phyloP scores from a whole-genome alignment of 805 yeast genomes.

The Saturnispora silvae region DNA sequence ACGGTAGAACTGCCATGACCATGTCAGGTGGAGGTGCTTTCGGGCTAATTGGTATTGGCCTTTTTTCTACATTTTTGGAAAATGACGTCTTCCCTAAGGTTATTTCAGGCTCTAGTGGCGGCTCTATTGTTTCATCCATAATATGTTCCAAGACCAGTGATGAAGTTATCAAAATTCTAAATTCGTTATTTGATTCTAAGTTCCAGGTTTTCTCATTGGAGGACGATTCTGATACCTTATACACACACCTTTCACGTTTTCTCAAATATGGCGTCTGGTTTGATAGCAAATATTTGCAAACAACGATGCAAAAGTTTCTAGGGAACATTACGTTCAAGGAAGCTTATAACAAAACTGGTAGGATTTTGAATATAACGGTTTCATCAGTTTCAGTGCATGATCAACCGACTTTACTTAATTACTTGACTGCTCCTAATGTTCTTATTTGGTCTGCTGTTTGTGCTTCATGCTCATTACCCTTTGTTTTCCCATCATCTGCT shows the following conservation, averaged over 20 bases:
- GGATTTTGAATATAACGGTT: slow-evolving; percentile 87
- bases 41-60: slow-evolving; percentile 90
- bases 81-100: slow-evolving; percentile 72
- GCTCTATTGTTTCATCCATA: slow-evolving; percentile 87
- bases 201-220: slow-evolving; percentile 41
- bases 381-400: slow-evolving; percentile 87
- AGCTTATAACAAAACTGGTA: slow-evolving; percentile 88
- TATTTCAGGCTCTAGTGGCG: slow-evolving; percentile 91
- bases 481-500: slow-evolving; percentile 77
- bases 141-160: slow-evolving; percentile 71
- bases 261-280: slow-evolving; percentile 85
- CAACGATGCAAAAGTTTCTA: slow-evolving; percentile 65
- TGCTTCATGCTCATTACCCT: slow-evolving; percentile 91
- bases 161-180: slow-evolving; percentile 51
- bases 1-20: slow-evolving; percentile 91
- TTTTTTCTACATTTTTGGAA: slow-evolving; percentile 67
- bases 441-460: slow-evolving; percentile 83
- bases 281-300: slow-evolving; percentile 59
- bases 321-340: slow-evolving; percentile 92
- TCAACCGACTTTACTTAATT: slow-evolving; percentile 74
- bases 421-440: slow-evolving; percentile 73
- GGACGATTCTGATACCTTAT: slow-evolving; percentile 40
- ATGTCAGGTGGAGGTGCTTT: slow-evolving; percentile 93
- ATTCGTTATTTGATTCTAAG: slow-evolving; percentile 47
- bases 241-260: slow-evolving; percentile 47